Base-by-base conservation (phyloP, 805 yeast genomes). In the Nakazawaea sp. region DNA sequence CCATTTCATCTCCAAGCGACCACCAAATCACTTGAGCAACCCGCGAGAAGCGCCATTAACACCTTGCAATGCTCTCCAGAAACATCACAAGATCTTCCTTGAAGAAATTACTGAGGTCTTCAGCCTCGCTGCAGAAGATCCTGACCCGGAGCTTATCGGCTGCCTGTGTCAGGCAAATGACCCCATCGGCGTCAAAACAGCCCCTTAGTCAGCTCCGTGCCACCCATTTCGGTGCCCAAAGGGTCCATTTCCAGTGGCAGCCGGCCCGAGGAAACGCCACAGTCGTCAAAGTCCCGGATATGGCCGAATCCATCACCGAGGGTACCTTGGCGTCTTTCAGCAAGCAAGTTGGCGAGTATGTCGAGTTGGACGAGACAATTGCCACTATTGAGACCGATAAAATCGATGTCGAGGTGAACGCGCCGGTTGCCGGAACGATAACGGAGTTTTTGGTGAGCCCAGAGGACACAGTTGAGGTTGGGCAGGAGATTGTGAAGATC, bases 311-410 rank as follows among this genome's bases (percentile, higher is more conserved):
- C 35, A 81, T 92, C 56, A 86, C 96, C 29, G 98, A 92, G 63
- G 98, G 98, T 58, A 86, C 97, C 34, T 72, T 92, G 48, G 69
- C 85, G 46, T 51, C 72, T 13, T 81, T 66, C 55, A 65, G 69
- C 46, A 81, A 81, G 57, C 64, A 75, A 44, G 87, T 88, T 44
- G 98, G 98, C 48, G 97, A 90, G 43, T 88, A 64, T 51, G 90
- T 90, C 39, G 75, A 72, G 41, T 76, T 67, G 49, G 97, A 90
- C 61, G 97, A 90, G 66, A 78, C 84, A 47, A 70, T 92, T 49
- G 97, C 97, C 41, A 89, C 97, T 46, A 90, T 92, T 51, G 98
- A 92, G 68, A 92, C 98, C 34, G 98, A 92, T 63, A 92, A 92
- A 70, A 89, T 92, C 53, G 98, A 92, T 55, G 94, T 92, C 36